phyloP scores from a whole-genome alignment of 768 basidiomycete species.

The Boletellus emodensis region DNA sequence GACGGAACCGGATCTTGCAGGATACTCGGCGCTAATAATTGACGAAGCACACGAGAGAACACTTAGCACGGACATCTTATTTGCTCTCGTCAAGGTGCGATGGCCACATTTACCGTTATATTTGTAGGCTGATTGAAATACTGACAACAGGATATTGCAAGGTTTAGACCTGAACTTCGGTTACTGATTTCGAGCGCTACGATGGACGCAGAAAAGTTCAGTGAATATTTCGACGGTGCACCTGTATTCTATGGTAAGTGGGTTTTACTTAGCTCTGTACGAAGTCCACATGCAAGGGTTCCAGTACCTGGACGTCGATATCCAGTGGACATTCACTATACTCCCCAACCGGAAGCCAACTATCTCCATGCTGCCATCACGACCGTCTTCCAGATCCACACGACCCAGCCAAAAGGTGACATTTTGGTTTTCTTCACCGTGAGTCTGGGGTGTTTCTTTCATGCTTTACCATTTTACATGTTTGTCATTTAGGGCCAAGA shows the following conservation, averaged over 20 bases:
- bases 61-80: slow-evolving; percentile 96
- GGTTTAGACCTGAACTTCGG: slow-evolving; percentile 91
- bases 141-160: slow-evolving; percentile 77
- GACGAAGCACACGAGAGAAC: slow-evolving; percentile 99
- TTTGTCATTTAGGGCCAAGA: slow-evolving; percentile 72
- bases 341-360: slow-evolving; percentile 98
- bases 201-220: slow-evolving; percentile 97
- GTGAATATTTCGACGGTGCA: slow-evolving; percentile 94
- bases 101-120: slow-evolving; percentile 5
- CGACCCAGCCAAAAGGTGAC: slow-evolving; percentile 96
- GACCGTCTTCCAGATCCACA: slow-evolving; percentile 98
- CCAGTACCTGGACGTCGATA: slow-evolving; percentile 94
- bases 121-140: slow-evolving; percentile 20
- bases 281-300: slow-evolving; percentile 4
- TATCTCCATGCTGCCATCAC: slow-evolving; percentile 98
- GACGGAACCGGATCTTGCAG: slow-evolving; percentile 94
- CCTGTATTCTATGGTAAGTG: slow-evolving; percentile 87
- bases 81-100: slow-evolving; percentile 96
- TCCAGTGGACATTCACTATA: slow-evolving; percentile 98
- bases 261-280: not conserved
- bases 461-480: not conserved
- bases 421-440: slow-evolving; percentile 97
- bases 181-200: slow-evolving; percentile 95
- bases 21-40: slow-evolving; percentile 93
- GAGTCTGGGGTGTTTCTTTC: slow-evolving; percentile 22